Conservation (phyloP, 163 green algal genomes). For the Volvox carteri region DNA sequence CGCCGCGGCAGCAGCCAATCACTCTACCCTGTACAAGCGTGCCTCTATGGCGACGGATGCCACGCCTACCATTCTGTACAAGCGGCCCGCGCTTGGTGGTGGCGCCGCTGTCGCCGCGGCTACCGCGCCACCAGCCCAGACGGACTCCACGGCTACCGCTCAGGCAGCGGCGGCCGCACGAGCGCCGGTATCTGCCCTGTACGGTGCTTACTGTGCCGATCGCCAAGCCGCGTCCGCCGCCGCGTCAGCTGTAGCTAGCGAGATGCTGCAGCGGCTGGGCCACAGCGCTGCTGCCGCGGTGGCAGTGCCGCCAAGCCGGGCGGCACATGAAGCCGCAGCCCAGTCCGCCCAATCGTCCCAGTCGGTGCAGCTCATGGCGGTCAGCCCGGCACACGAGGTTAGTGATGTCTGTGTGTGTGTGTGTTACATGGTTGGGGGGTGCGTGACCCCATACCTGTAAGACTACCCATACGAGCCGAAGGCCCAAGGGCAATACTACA, state of each 20-base stretch:
- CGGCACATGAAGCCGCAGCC: too few relatives aligned
- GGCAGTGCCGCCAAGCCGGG: not conserved
- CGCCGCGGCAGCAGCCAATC: not conserved
- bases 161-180: not conserved
- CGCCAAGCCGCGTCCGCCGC: not conserved
- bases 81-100: not conserved
- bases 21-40: constrained; percentile 45
- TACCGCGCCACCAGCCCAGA: not conserved
- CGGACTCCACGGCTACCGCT: not conserved
- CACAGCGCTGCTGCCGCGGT: not conserved
- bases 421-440: too few relatives aligned
- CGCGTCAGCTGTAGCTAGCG: not conserved
- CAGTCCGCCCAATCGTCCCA: not conserved
- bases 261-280: constrained; percentile 19
- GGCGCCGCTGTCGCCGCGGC: not conserved
- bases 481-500: too few relatives aligned
- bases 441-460: too few relatives aligned
- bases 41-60: not conserved
- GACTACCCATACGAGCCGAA: too few relatives aligned
- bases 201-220: constrained; percentile 15
- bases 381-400: not conserved
- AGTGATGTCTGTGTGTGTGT: too few relatives aligned
- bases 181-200: constrained; percentile 1
- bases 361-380: not conserved
- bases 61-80: constrained; percentile 13